phyloP scores from a whole-genome alignment of 257 asterid species.

The Coffea canephora region DNA sequence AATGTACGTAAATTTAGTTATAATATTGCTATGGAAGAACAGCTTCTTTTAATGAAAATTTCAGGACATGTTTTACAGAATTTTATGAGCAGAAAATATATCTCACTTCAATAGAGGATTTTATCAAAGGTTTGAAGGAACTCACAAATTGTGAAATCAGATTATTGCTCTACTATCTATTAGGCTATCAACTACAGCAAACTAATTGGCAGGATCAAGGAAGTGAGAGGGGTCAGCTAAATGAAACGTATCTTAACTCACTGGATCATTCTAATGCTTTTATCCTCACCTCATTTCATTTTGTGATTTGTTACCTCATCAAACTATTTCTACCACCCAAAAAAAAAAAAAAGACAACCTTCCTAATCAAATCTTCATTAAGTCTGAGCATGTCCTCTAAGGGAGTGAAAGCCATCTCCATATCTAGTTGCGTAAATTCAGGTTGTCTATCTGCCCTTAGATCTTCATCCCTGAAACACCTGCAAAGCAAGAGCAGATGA shows the following conservation, averaged over 20 bases:
- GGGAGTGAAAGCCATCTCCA: slow-evolving; percentile 96
- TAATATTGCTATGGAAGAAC: background rate
- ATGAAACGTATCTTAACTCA: background rate
- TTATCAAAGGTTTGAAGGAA: background rate
- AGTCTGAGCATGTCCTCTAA: slow-evolving; percentile 91
- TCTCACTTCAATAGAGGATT: background rate
- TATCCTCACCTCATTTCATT: background rate
- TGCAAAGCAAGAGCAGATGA: slow-evolving; percentile 32
- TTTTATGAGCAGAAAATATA: background rate
- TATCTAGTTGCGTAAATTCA: slow-evolving; percentile 93
- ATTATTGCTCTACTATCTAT: background rate
- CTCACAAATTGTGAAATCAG: background rate
- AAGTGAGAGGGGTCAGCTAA: background rate
- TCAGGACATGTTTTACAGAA: background rate
- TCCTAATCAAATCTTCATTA: slow-evolving; percentile 94
- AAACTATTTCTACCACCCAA: background rate
- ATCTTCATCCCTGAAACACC: slow-evolving; percentile 99
- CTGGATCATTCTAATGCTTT: background rate
- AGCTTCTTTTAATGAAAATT: background rate
- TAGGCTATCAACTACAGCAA: background rate
- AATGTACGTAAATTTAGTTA: background rate
- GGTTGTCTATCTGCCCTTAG: slow-evolving; percentile 99
- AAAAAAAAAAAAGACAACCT: slow-evolving; percentile 41
- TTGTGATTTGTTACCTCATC: background rate
- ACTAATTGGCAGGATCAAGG: background rate